Evolutionary conservation across 106 monocot genomes (phyloP), one percentile per base, ranked within the genome.

Genomic region (Alisma plantagoaquatica): DNA sequence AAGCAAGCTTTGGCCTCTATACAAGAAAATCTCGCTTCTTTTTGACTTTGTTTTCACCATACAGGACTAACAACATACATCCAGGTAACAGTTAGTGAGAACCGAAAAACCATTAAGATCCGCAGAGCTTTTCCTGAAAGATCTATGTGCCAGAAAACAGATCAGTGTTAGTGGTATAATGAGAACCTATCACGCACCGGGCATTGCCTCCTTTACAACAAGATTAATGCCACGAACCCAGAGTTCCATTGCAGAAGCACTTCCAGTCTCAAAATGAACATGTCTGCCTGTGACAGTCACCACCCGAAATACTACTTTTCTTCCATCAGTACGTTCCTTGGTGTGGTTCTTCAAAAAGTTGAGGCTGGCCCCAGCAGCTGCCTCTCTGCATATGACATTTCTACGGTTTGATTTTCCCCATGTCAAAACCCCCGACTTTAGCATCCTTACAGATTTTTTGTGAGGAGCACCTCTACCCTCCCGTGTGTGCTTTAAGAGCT

Each of bases 141-240:
- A n/a, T n/a, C n/a, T n/a, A n/a, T n/a, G n/a, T n/a, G n/a, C n/a
- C n/a, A n/a, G n/a, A n/a, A n/a, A n/a, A n/a, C n/a, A n/a, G n/a
- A n/a, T n/a, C n/a, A n/a, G n/a, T n/a, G 46, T 47, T 47, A 47
- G 46, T 47, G 14, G n/a, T 47, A 47, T 47, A 47, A 12, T 47
- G 20, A 18, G 46, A 47, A 47, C 3, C 19, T 38, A 12, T 75
- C 67, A 75, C 46, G 29, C 46, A 47, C 53, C 75, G 19, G 70
- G 45, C 27, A 56, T 54, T 44, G 52, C 57, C 35, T 74, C 77
- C 60, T 74, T 74, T 2, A 42, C 47, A 25, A 70, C 33, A 21
- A 77, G 67, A 77, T 83, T 77, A 26, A 83, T 55, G 3, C 77
- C 83, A n/a, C 67, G 63, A 22, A 83, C 77, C 83, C 83, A 83